Base-by-base conservation (phyloP, 2,329 filamentous ascomycete genomes). In the Fusarium chlamydosporum region DNA sequence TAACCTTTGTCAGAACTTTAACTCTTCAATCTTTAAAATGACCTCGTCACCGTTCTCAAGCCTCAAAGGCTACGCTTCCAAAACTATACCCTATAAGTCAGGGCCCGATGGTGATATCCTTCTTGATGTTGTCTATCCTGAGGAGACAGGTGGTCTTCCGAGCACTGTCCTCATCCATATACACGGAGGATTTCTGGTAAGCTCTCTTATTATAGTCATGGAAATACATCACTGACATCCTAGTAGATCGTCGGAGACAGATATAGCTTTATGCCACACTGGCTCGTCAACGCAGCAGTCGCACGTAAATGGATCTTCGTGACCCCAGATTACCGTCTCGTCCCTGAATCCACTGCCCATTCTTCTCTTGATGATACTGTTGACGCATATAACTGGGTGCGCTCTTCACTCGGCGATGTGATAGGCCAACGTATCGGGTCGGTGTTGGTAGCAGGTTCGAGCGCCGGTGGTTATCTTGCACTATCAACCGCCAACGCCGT, bases 231-330 rank as follows among this genome's bases (percentile, higher is more conserved):
- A 10, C 41, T 67, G 11, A 72, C 11, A n/a, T n/a, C 7, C 2
- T 2, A 3, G 4, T 4, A 73, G 68, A 60, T 74, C 18, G 45
- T 73, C 2, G 71, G 71, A 4, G 71, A 73, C 7, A 60, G 71
- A 37, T 65, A 71, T 15, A 69, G 71, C 3, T 73, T 67, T 10
- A 9, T 68, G 12, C 71, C 71, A 2, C 45, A 61, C 38, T 73
- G 71, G 71, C 64, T 71, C 4, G 18, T 73, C 26, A 61, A 74
- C 15, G 64, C 61, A 2, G 61, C 47, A 4, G 54, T 46, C 9
- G 55, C 67, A 33, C 64, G 71, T 9, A 73, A 61, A 55, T 73
- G 71, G 71, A 61, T 72, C 26, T 73, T 73, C 4, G 67, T 73
- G 1, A 71, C 61, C 2, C 71, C 71, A 3, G 71, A 73, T 29